phyloP scores from a whole-genome alignment of 441 rosid genomes.

The Pelargonium cotyledonis region DNA sequence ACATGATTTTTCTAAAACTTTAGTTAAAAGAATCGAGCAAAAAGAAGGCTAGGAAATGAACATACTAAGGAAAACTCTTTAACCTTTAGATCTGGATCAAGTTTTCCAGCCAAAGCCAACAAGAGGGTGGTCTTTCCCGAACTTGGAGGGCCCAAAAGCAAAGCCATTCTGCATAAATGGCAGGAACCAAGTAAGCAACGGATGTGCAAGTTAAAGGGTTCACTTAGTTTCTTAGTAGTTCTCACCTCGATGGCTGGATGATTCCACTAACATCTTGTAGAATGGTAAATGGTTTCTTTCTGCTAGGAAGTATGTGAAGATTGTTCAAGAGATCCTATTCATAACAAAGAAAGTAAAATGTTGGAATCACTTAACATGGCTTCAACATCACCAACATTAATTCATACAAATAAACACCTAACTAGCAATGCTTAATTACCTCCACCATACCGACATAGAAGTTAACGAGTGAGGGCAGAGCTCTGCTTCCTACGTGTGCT shows the following conservation, averaged over 20 bases:
- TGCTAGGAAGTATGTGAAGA: constrained; percentile 44
- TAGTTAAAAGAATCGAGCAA: neutral
- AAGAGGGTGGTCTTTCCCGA: constrained; percentile 58
- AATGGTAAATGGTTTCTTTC: constrained; percentile 43
- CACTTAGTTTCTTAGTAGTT: too few species aligned
- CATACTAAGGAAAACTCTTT: neutral
- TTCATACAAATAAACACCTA: neutral
- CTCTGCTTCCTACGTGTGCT: constrained; percentile 31
- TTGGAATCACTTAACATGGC: neutral
- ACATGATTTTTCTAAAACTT: constrained; percentile 9
- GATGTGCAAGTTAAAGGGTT: too few species aligned
- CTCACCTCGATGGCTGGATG: constrained; percentile 53
- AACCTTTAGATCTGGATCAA: constrained; percentile 39
- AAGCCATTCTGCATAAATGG: constrained; percentile 38
- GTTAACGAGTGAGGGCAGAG: constrained; percentile 36
- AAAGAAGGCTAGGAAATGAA: neutral
- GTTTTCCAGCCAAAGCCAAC: constrained; percentile 23
- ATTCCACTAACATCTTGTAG: constrained; percentile 61
- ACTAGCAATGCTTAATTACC: constrained; percentile 20
- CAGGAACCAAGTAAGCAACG: neutral
- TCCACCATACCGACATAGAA: constrained; percentile 26
- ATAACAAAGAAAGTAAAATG: neutral
- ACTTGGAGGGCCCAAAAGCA: constrained; percentile 54
- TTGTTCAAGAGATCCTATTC: neutral
- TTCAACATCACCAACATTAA: neutral